These are phyloP conservation scores for Cyberlindnera bimundalis DNA, from an alignment of 805 yeast species.

Conservation along the genomic window DNA sequence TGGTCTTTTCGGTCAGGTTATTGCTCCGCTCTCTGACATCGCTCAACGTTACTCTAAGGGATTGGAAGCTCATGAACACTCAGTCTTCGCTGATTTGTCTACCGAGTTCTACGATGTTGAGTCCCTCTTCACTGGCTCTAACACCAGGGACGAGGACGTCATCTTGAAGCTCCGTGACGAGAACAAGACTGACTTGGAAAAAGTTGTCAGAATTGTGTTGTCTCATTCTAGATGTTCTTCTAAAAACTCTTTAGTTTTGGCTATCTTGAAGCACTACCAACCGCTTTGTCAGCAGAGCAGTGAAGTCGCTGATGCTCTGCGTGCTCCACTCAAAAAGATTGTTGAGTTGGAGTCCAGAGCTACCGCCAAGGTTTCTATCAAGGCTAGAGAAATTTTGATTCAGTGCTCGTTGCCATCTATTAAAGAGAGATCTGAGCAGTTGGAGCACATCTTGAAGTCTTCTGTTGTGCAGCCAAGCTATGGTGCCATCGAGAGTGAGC, in stretches of 20 bases:
- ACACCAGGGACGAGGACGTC: constrained; percentile 83
- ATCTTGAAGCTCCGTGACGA: constrained; percentile 85
- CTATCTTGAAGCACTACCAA: constrained; percentile 79
- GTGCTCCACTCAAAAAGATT: constrained; percentile 68
- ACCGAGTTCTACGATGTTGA: constrained; percentile 77
- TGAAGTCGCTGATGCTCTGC: constrained; percentile 62
- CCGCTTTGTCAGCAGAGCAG: constrained; percentile 72
- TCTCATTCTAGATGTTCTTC: constrained; percentile 94
- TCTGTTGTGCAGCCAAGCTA: constrained; percentile 87
- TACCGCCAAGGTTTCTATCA: constrained; percentile 89
- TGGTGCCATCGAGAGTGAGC: constrained; percentile 76
- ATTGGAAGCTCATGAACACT: constrained; percentile 77
- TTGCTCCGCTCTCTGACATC: constrained; percentile 71
- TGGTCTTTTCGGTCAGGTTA: constrained; percentile 50
- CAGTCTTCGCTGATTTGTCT: constrained; percentile 65
- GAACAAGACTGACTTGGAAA: constrained; percentile 67
- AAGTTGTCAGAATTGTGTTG: constrained; percentile 69
- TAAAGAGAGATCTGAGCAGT: constrained; percentile 93
- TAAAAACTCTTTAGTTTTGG: constrained; percentile 84
- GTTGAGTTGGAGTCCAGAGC: constrained; percentile 89
- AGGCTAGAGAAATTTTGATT: constrained; percentile 93
- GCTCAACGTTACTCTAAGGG: constrained; percentile 73
- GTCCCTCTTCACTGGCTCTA: constrained; percentile 69
- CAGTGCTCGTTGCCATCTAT: constrained; percentile 97
- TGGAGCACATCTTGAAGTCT: constrained; percentile 90